A percentile compares a stretch with the other conserved stretches of the same genome.
phyloP scores from a whole-genome alignment of 805 yeast genomes.

The Millerago galiae region DNA sequence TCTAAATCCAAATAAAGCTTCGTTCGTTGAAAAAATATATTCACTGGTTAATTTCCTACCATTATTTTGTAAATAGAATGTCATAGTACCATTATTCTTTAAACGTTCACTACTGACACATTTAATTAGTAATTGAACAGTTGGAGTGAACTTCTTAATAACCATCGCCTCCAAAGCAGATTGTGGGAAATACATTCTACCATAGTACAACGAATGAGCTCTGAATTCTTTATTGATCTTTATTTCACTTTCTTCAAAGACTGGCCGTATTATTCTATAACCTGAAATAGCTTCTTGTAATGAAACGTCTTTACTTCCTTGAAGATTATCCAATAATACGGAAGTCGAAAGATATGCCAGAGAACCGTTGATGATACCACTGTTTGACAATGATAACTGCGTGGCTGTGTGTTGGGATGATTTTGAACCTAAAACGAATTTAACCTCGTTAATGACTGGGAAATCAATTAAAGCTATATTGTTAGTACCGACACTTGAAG shows the following conservation, averaged over 20 bases:
- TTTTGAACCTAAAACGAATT: slow-evolving; percentile 61
- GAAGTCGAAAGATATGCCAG: slow-evolving; percentile 76
- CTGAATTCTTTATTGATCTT: slow-evolving; percentile 3
- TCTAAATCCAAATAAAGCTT: slow-evolving; percentile 75
- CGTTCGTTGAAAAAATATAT: slow-evolving; percentile 75
- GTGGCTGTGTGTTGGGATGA: slow-evolving; percentile 67
- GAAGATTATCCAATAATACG: slow-evolving; percentile 42
- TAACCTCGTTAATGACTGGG: slow-evolving; percentile 58
- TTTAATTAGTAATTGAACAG: slow-evolving; percentile 62
- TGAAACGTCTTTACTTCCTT: slow-evolving; percentile 44
- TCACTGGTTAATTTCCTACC: slow-evolving; percentile 62
- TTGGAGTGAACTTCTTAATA: slow-evolving; percentile 52
- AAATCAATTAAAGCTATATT: slow-evolving; percentile 57
- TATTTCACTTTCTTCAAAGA: slow-evolving; percentile 6
- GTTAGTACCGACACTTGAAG: neutral
- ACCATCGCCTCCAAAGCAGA: slow-evolving; percentile 84
- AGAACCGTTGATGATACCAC: slow-evolving; percentile 68
- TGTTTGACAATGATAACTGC: slow-evolving; percentile 61
- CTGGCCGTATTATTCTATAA: slow-evolving; percentile 51
- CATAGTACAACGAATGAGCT: slow-evolving; percentile 55
- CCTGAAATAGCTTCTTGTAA: slow-evolving; percentile 68
- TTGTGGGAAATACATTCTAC: slow-evolving; percentile 84
- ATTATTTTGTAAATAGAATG: slow-evolving; percentile 66
- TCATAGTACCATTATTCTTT: slow-evolving; percentile 49
- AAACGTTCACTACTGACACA: slow-evolving; percentile 65